Base-by-base conservation (phyloP, 371 early-diverging fungal genomes). In the Phascolomyces articulosus region DNA sequence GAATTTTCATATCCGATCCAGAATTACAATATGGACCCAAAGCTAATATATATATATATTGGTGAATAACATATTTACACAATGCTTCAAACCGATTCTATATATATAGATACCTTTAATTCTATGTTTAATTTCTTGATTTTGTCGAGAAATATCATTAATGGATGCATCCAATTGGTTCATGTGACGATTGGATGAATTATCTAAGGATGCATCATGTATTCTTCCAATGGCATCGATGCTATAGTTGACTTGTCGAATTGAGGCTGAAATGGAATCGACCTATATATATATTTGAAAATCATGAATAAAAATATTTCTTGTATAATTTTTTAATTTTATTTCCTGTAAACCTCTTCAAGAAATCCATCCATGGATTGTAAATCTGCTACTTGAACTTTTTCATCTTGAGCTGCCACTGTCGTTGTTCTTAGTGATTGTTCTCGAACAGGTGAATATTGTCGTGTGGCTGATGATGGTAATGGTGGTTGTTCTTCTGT, bases 1-100 rank as follows among this genome's bases (percentile, higher is more conserved):
- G 66, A 34, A 66, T 66, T 21, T 56, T 60, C 27, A 55, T 61
- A 47, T 66, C 66, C 11, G 56, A 27, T 38, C 47, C 47, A n/a
- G 24, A 24, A 59, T 41, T 10, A n/a, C 28, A 51, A 51, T 51
- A 51, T 23, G 23, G 13, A 20, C 13, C 51, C 9, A 51, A 24
- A 18, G 51, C 51, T 51, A 51, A n/a, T n/a, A n/a, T n/a, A n/a
- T n/a, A n/a, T n/a, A n/a, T n/a, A n/a, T n/a, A n/a, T n/a, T n/a
- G n/a, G n/a, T n/a, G n/a, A n/a, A n/a, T n/a, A n/a, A n/a, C n/a
- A n/a, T n/a, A n/a, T n/a, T n/a, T n/a, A n/a, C n/a, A n/a, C n/a
- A n/a, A n/a, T n/a, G n/a, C n/a, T n/a, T n/a, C n/a, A n/a, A n/a
- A n/a, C n/a, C n/a, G n/a, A n/a, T n/a, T n/a, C n/a, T n/a, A n/a